Evolutionary conservation across 129 eudicot genomes (phyloP), one percentile per base, ranked within the genome.

Genomic region (Chrysanthemum seticuspe): DNA sequence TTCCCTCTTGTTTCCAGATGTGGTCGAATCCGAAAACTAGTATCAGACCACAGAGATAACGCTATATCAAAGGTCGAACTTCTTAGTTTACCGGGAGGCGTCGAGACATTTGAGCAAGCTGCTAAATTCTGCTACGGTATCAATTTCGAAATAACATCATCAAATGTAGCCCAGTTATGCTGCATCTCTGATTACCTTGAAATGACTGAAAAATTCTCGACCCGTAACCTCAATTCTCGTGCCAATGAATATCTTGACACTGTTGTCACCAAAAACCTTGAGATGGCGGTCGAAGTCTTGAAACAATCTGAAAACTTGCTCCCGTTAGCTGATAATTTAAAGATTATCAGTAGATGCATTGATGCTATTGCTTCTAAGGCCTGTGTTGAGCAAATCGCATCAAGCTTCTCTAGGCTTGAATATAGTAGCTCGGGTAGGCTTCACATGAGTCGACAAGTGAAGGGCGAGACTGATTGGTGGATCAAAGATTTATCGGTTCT

Each of bases 121-220:
- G 99, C 99, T n/a, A 88, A 95, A 61, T 95, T 90, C 83, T 95
- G 99, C 78, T 95, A 95, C 18, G 97, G 97, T 1, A 81, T 90
- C 64, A 95, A 95, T 48, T 91, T 95, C 44, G 99, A 95, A 85
- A 88, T 95, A 73, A 95, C 99, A 0, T 75, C 99, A 4, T 65
- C 88, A 7, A 95, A 95, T 66, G 97, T 91, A 15, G 96, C 97
- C 56, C 99, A 88, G 45, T 83, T 95, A 2, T 67, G 81, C 68
- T 95, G 99, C 62, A 84, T 84, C 40, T 85, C 99, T 14, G 95
- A 95, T 60, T 88, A 90, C 93, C 97, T 95, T 27, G 99, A 95
- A 75, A 88, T 95, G 99, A 85, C 83, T 1, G 99, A 95, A 56
- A 89, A 85, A 8, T 88, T 77, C 82, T 90, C 97, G 6, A 83